Conservation (phyloP, 2,329 filamentous ascomycete genomes). For the Aspergillus fructus region DNA sequence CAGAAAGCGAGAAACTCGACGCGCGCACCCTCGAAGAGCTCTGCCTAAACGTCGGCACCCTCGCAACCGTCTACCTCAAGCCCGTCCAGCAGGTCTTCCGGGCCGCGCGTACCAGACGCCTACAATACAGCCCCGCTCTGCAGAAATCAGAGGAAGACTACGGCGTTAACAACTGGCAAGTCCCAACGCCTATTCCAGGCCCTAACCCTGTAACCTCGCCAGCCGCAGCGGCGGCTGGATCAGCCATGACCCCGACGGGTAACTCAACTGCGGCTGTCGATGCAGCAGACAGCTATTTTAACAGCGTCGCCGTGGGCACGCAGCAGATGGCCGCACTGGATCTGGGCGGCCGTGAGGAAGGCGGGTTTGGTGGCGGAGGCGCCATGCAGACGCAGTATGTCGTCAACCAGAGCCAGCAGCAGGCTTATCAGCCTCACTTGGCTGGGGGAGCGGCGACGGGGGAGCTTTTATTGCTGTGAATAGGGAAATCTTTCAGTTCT, state of each 20-base stretch:
- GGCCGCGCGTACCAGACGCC: conserved; percentile 73
- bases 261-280: conserved; percentile 71
- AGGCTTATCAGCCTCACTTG: conserved; percentile 68
- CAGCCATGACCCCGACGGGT: conserved; percentile 34
- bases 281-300: conserved; percentile 89
- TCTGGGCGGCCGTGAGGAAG: conserved; percentile 63
- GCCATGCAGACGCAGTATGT: conserved; percentile 57
- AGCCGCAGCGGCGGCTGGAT: conserved; percentile 31
- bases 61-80: conserved; percentile 96
- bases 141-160: conserved; percentile 63
- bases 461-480: conserved; percentile 67
- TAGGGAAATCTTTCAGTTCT: neutral
- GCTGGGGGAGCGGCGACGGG: conserved; percentile 65
- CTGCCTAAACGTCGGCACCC: conserved; percentile 91
- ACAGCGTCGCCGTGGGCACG: conserved; percentile 60
- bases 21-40: conserved; percentile 91
- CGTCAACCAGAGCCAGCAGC: conserved; percentile 79
- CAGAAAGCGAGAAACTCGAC: conserved; percentile 92
- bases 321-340: conserved; percentile 73
- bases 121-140: conserved; percentile 81
- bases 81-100: conserved; percentile 97
- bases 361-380: conserved; percentile 63
- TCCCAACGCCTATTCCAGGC: conserved; percentile 37
- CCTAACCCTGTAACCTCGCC: conserved; percentile 28
- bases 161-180: conserved; percentile 29